Conservation (phyloP, 257 asterid genomes). For the Marsdenia floribunda region DNA sequence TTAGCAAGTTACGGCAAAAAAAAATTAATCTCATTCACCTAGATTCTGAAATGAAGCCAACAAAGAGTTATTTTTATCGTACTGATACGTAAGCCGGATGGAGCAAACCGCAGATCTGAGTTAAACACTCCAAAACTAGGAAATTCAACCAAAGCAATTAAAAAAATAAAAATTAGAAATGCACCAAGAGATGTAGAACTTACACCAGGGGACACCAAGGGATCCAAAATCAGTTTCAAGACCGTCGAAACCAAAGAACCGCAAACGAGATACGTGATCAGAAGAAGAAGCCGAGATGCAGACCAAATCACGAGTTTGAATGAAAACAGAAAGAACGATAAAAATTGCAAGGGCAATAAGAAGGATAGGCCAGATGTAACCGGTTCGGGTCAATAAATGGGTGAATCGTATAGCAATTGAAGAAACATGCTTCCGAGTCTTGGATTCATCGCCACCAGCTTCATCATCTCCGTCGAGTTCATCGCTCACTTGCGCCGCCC, state of each 20-base stretch:
- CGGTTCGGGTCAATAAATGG: conserved; percentile 67
- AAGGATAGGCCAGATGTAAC: conserved; percentile 67
- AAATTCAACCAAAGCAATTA: background rate
- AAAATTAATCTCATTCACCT: background rate
- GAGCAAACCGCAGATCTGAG: conserved; percentile 5
- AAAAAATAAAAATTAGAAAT: background rate
- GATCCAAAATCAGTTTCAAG: conserved; percentile 86
- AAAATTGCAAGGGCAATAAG: conserved; percentile 45
- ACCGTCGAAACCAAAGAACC: conserved; percentile 72
- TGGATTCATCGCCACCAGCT: conserved; percentile 62
- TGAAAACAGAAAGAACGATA: conserved; percentile 35
- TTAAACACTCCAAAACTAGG: background rate
- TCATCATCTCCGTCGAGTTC: conserved; percentile 33
- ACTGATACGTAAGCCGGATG: background rate
- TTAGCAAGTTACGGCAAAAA: background rate
- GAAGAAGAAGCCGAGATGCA: conserved; percentile 73
- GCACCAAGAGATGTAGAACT: conserved; percentile 17
- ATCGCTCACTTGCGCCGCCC: conserved; percentile 56
- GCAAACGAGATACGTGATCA: conserved; percentile 66
- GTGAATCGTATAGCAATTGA: conserved; percentile 41
- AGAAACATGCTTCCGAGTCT: conserved; percentile 59
- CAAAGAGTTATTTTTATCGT: background rate
- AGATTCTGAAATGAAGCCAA: background rate
- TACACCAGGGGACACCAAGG: conserved; percentile 99
- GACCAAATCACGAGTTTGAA: conserved; percentile 71